Percentiles rank a stretch among this genome's conserved stretches.
Conservation (phyloP, 2,329 filamentous ascomycete species). For the Thielaviopsis populi region DNA sequence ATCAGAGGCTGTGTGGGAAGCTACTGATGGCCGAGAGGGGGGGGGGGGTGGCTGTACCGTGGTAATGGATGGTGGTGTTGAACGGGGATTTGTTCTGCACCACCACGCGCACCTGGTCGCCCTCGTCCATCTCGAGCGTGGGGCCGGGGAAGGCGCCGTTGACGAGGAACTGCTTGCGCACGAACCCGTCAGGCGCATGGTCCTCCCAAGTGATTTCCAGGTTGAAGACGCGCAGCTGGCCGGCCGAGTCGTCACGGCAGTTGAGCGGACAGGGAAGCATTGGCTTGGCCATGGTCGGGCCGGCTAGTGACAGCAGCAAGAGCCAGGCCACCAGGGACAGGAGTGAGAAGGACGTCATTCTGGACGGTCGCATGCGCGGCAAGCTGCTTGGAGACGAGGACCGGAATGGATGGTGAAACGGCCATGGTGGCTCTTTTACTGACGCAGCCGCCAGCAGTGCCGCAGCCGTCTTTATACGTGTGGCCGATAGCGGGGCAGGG, state of each 20-base stretch:
- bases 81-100: constrained; percentile 34
- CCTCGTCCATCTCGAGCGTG: constrained; percentile 37
- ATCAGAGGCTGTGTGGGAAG: background rate
- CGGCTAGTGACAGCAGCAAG: background rate
- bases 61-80: constrained; percentile 36
- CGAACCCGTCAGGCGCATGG: constrained; percentile 31
- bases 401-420: background rate
- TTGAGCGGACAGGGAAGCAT: background rate
- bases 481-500: background rate
- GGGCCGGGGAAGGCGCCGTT: constrained; percentile 51
- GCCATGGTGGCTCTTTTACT: no score
- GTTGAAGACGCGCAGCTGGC: constrained; percentile 19
- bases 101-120: constrained; percentile 32
- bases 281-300: background rate
- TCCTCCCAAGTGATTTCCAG: constrained; percentile 26
- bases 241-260: background rate
- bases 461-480: background rate
- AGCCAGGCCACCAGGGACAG: background rate
- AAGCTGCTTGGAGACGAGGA: background rate
- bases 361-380: background rate
- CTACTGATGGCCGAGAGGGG: no score
- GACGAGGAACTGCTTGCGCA: constrained; percentile 33
- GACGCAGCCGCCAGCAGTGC: background rate
- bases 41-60: constrained; percentile 25
- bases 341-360: background rate